These are phyloP conservation scores for Penicillium parvum DNA, from an alignment of 495 filamentous ascomycete genomes.

Conservation along the genomic window DNA sequence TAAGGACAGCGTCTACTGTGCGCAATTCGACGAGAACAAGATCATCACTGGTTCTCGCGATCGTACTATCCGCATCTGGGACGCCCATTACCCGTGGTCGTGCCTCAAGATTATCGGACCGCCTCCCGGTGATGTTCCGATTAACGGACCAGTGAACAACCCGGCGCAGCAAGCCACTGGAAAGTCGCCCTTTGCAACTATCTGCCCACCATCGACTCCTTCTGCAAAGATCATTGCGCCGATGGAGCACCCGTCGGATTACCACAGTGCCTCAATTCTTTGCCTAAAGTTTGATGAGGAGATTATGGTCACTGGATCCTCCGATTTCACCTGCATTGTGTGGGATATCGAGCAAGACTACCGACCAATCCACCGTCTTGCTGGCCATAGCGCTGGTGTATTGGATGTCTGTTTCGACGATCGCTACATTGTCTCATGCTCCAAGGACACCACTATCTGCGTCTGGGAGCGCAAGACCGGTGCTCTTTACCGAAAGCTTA, in stretches of 20 bases:
- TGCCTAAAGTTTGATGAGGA: slow-evolving; percentile 91
- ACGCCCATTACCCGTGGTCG: slow-evolving; percentile 72
- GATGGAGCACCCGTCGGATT: slow-evolving; percentile 30
- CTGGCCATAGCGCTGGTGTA: slow-evolving; percentile 77
- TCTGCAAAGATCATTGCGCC: slow-evolving; percentile 26
- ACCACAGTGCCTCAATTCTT: slow-evolving; percentile 86
- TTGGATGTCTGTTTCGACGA: slow-evolving; percentile 90
- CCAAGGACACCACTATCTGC: slow-evolving; percentile 87
- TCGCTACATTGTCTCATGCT: slow-evolving; percentile 90
- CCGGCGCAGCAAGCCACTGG: slow-evolving; percentile 34
- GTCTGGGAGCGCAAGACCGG: slow-evolving; percentile 87
- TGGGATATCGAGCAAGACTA: slow-evolving; percentile 78
- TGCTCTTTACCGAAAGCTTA: slow-evolving; percentile 64
- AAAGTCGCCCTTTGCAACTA: slow-evolving; percentile 44
- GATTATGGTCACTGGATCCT: slow-evolving; percentile 92
- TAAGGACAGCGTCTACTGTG: slow-evolving; percentile 91
- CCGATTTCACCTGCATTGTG: slow-evolving; percentile 85
- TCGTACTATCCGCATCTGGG: slow-evolving; percentile 92
- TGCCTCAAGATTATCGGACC: slow-evolving; percentile 77
- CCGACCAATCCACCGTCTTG: slow-evolving; percentile 69
- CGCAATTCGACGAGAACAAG: slow-evolving; percentile 96
- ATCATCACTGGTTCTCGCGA: slow-evolving; percentile 96
- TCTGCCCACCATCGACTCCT: slow-evolving; percentile 38
- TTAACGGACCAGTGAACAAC: slow-evolving; percentile 34
- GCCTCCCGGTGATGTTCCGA: slow-evolving; percentile 21